phyloP scores from a whole-genome alignment of 305 asterid genomes.

The Withania somnifera region DNA sequence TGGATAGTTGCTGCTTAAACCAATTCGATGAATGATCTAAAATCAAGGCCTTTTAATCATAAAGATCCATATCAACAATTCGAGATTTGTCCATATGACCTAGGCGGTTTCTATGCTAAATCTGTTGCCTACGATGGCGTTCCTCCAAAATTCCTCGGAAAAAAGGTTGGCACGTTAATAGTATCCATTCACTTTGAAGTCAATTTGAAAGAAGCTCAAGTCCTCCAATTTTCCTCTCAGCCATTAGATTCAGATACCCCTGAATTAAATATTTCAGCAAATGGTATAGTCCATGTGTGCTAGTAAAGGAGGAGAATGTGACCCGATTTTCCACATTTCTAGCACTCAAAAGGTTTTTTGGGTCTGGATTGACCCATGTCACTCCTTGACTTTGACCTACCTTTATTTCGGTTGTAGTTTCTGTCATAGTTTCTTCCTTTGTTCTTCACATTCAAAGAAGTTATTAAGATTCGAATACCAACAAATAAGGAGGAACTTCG shows the following conservation, averaged over 20 bases:
- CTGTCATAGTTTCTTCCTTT: too few relatives aligned
- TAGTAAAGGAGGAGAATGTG: constrained; percentile 42
- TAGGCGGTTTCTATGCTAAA: constrained; percentile 59
- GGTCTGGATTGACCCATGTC: too few relatives aligned
- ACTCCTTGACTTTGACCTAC: too few relatives aligned
- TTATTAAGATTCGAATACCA: too few relatives aligned
- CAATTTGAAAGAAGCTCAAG: constrained; percentile 35
- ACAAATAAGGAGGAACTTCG: too few relatives aligned
- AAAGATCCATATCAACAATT: constrained; percentile 64
- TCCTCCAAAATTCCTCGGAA: constrained; percentile 57
- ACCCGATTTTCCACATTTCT: too few relatives aligned
- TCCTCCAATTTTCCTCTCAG: constrained; percentile 20
- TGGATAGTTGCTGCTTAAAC: constrained; percentile 44
- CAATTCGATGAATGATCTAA: constrained; percentile 12
- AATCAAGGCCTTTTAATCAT: constrained; percentile 44
- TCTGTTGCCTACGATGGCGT: constrained; percentile 62
- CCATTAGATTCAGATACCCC: constrained; percentile 23
- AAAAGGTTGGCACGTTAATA: constrained; percentile 58
- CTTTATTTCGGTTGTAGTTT: too few relatives aligned
- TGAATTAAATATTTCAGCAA: constrained; percentile 31
- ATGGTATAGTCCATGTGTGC: constrained; percentile 68
- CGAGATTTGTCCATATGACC: constrained; percentile 38
- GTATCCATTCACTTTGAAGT: constrained; percentile 29
- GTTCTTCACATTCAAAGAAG: too few relatives aligned
- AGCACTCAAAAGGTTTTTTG: too few relatives aligned